Evolutionary conservation across 2,329 filamentous ascomycete species (phyloP), one percentile per base, ranked within the genome.

Genomic region (Magnaporthiopsis poae): DNA sequence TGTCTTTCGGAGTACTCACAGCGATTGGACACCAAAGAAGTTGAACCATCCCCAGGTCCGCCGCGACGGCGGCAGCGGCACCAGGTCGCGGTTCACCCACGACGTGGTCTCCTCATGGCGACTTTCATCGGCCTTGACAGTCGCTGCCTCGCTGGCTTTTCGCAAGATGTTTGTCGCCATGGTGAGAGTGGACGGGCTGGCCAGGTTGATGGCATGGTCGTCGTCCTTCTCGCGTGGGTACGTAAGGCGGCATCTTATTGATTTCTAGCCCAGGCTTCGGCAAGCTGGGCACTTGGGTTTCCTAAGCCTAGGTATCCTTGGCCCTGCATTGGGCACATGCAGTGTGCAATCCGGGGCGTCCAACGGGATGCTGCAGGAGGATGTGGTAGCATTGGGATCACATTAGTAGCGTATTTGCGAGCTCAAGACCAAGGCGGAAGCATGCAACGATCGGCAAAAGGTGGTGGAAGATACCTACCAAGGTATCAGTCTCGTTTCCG

Each of bases 11-110:
- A 35, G 7, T 35, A 36, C 46, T n/a, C n/a, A 56, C 46, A 56
- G 46, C 21, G 46, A 56, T 11, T 56, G 46, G 60, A 27, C n/a
- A 3, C 60, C 60, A 27, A 61, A 61, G 25, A 61, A 61, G 27
- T 61, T 61, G 60, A 61, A 61, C 60, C 60, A 61, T 11, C 60
- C 60, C 60, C 60, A 82, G 59, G 80, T 82, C 68, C 80, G 74
- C 65, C 79, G 73, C 66, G 77, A 75, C 1, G 78, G 76, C n/a
- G 81, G 74, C 8, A 78, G 69, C n/a, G 77, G 76, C 15, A 76
- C 75, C 36, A 78, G 70, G 61, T 77, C 77, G 70, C 79, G 79
- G 67, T 84, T 84, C 33, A 79, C 80, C 81, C 81, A 84, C 36
- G 77, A 74, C 64, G 80, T 77, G 0, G 80, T 81, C 67, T 82